Evolutionary conservation across 345 rosid genomes (phyloP).

Genomic region (Eucalyptus curtisii): DNA sequence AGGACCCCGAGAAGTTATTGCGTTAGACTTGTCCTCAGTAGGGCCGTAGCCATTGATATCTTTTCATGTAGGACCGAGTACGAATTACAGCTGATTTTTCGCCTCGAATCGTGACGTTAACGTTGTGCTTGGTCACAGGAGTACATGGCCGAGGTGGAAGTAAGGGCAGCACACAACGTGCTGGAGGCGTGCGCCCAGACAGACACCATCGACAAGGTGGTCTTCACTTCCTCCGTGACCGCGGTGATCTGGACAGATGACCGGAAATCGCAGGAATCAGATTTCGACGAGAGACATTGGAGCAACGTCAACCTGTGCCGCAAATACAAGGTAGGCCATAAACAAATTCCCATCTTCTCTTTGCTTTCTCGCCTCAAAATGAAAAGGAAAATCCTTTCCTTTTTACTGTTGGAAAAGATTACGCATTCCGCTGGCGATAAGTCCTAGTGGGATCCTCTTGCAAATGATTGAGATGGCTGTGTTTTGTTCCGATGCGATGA

Average conservation of each 20-base stretch:
- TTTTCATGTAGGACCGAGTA: background rate
- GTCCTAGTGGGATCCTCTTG: background rate
- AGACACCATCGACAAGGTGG: conserved; percentile 46
- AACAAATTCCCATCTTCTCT: background rate
- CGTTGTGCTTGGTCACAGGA: conserved; percentile 15
- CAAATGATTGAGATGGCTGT: background rate
- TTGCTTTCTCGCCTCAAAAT: background rate
- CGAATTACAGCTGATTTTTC: background rate
- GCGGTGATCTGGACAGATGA: conserved; percentile 41
- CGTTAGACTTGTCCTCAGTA: background rate
- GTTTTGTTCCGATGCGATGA: background rate
- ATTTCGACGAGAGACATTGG: conserved; percentile 45
- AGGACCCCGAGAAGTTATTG: background rate
- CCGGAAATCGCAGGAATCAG: conserved; percentile 2
- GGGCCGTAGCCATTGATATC: background rate
- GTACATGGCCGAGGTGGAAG: conserved; percentile 51
- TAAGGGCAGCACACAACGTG: conserved; percentile 54
- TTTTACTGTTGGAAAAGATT: background rate
- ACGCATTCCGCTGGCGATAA: background rate
- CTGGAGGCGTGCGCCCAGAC: conserved; percentile 62
- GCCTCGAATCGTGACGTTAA: background rate
- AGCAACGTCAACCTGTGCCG: conserved; percentile 34
- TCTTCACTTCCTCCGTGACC: conserved; percentile 50
- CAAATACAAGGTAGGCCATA: conserved; percentile 30
- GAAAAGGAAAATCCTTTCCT: background rate